A percentile compares a stretch with the other conserved stretches of the same genome.
These are phyloP conservation scores for Neolentinus lepideus DNA, from an alignment of 1,284 basidiomycete genomes.

Conservation along the genomic window DNA sequence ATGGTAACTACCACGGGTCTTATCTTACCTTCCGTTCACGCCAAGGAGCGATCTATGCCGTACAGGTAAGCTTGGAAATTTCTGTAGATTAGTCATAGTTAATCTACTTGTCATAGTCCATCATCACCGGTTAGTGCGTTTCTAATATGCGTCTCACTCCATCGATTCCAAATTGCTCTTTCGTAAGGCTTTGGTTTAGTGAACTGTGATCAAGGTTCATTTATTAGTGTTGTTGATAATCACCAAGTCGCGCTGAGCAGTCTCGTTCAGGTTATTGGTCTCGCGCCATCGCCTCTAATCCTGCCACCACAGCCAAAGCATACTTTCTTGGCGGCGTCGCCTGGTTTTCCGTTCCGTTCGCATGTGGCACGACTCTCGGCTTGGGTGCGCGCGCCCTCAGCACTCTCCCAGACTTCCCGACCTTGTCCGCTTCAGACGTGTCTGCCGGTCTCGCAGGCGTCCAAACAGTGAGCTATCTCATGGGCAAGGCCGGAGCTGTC, in stretches of 20 bases:
- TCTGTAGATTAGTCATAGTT: too few relatives aligned
- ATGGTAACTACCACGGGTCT: constrained; percentile 24
- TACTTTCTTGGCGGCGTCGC: constrained; percentile 22
- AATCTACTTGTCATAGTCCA: constrained; percentile 3
- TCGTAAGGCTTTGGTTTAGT: constrained; percentile 11
- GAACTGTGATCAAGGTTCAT: constrained; percentile 19
- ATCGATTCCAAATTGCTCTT: constrained; percentile 10
- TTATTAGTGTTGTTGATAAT: constrained; percentile 23
- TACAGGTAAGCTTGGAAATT: constrained; percentile 3
- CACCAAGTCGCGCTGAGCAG: neutral
- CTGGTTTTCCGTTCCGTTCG: constrained; percentile 21
- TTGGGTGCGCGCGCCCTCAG: constrained; percentile 15
- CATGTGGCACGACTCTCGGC: constrained; percentile 16
- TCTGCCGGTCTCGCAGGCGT: constrained; percentile 22
- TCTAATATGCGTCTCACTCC: constrained; percentile 21
- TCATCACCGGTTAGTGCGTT: constrained; percentile 17
- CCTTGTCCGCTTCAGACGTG: constrained; percentile 13
- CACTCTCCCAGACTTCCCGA: constrained; percentile 10
- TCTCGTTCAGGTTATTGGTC: constrained; percentile 17
- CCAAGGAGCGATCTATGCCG: constrained; percentile 12
- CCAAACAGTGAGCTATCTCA: constrained; percentile 12
- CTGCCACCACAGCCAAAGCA: constrained; percentile 18
- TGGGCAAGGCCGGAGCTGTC: constrained; percentile 18
- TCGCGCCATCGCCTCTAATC: constrained; percentile 21
- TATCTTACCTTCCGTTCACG: constrained; percentile 24